A percentile compares a stretch with the other conserved stretches of the same genome.
Evolutionary conservation across 352 stramenopile species (phyloP).

Genomic region (Thalassiosira sp.): DNA sequence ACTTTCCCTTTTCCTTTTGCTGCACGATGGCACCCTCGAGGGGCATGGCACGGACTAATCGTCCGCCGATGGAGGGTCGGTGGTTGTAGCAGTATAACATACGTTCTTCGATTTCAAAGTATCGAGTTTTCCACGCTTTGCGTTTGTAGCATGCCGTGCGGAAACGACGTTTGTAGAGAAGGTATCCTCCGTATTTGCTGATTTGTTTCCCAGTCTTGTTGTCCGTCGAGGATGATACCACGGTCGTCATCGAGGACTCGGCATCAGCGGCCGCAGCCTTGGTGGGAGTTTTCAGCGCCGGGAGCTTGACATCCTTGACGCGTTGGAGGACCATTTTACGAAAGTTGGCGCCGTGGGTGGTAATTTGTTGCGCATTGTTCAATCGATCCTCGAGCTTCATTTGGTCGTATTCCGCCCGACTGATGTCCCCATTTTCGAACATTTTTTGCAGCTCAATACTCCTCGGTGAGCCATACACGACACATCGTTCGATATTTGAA

Average conservation of each 20-base stretch:
- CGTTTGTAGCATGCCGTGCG: constrained; percentile 80
- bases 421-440: constrained; percentile 84
- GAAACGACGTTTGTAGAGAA: constrained; percentile 70
- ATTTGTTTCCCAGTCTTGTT: constrained; percentile 43
- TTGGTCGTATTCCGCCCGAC: constrained; percentile 76
- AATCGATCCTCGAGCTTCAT: constrained; percentile 82
- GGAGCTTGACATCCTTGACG: constrained; percentile 41
- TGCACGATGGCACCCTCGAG: constrained; percentile 73
- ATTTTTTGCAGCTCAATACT: constrained; percentile 77
- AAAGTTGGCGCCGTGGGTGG: constrained; percentile 54
- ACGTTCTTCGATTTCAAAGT: constrained; percentile 85
- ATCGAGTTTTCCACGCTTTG: constrained; percentile 83
- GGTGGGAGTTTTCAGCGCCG: constrained; percentile 32
- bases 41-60: constrained; percentile 74
- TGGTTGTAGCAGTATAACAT: constrained; percentile 86
- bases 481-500: constrained; percentile 84
- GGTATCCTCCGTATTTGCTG: constrained; percentile 54
- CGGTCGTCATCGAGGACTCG: not conserved
- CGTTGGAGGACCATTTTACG: constrained; percentile 39
- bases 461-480: constrained; percentile 82
- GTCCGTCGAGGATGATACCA: constrained; percentile 17
- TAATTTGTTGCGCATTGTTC: constrained; percentile 83
- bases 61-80: constrained; percentile 36
- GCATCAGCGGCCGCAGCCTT: constrained; percentile 10
- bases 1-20: constrained; percentile 60